phyloP scores from a whole-genome alignment of 371 early-diverging fungal species.

The Mortierella sp. region DNA sequence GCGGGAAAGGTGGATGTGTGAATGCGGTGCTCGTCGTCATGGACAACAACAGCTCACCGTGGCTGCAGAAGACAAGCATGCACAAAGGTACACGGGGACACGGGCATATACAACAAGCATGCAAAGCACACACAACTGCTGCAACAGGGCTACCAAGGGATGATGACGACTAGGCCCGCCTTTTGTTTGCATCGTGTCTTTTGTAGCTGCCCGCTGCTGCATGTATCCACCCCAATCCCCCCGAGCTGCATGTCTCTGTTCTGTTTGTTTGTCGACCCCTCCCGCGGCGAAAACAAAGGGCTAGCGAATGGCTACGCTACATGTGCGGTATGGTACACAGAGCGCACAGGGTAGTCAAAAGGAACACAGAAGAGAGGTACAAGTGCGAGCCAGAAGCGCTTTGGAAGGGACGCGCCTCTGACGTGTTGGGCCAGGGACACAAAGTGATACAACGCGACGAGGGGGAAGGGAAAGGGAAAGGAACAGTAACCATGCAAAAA shows the following conservation, averaged over 20 bases:
- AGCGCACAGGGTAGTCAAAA: no score
- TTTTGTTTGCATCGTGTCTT: neutral
- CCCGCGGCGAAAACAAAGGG: neutral
- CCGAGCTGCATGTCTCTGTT: constrained; percentile 6
- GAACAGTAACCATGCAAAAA: neutral
- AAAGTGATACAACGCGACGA: neutral
- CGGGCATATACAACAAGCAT: neutral
- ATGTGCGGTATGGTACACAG: constrained; percentile 3
- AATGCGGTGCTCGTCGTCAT: constrained; percentile 1
- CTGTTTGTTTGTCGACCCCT: constrained; percentile 4
- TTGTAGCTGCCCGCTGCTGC: neutral
- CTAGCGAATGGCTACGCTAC: no score
- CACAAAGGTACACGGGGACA: constrained; percentile 3
- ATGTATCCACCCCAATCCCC: neutral
- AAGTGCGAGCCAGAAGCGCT: no score
- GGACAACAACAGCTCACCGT: constrained; percentile 1
- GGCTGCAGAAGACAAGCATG: neutral
- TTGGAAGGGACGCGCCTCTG: neutral
- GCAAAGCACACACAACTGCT: neutral
- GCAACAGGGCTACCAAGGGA: neutral
- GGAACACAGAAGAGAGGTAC: no score
- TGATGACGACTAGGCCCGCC: constrained; percentile 11
- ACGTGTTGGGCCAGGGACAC: neutral
- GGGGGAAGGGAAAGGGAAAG: neutral
- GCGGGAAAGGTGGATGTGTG: no score